A percentile compares a stretch with the other conserved stretches of the same genome.
Conservation (phyloP, 2,329 filamentous ascomycete species). For the Fusarium agapanthi region DNA sequence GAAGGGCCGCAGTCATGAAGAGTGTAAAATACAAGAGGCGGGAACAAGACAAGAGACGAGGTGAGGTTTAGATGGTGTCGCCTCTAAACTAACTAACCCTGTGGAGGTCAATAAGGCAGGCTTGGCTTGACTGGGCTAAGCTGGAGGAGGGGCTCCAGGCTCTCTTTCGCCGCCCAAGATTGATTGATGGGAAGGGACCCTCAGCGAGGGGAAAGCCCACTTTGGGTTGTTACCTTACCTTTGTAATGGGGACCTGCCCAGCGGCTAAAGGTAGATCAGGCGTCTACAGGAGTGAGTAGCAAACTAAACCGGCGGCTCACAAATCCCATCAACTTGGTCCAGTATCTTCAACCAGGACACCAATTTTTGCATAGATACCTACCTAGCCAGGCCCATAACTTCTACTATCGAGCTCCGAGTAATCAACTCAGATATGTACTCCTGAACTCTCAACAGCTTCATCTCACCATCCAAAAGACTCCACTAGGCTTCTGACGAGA, state of each 20-base stretch:
- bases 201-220: conserved; percentile 18
- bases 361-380: neutral
- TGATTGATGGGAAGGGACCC: conserved; percentile 11
- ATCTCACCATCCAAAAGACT: conserved; percentile 2
- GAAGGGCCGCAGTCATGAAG: conserved; percentile 40
- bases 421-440: neutral
- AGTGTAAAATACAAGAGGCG: conserved; percentile 14
- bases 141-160: conserved; percentile 26
- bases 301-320: neutral
- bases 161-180: conserved; percentile 20
- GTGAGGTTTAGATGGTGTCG: conserved; percentile 35
- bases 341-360: neutral
- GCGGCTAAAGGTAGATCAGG: conserved; percentile 13
- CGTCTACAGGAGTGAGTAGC: conserved; percentile 3
- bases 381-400: too few relatives aligned
- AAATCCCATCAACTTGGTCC: neutral
- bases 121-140: conserved; percentile 25
- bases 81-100: conserved; percentile 33
- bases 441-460: neutral
- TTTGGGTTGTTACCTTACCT: conserved; percentile 8
- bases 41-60: conserved; percentile 18
- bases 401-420: neutral
- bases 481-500: neutral
- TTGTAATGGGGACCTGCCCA: neutral
- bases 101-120: conserved; percentile 35